Base-by-base conservation (phyloP, 768 basidiomycete species). In the Baorangia bicolor region DNA sequence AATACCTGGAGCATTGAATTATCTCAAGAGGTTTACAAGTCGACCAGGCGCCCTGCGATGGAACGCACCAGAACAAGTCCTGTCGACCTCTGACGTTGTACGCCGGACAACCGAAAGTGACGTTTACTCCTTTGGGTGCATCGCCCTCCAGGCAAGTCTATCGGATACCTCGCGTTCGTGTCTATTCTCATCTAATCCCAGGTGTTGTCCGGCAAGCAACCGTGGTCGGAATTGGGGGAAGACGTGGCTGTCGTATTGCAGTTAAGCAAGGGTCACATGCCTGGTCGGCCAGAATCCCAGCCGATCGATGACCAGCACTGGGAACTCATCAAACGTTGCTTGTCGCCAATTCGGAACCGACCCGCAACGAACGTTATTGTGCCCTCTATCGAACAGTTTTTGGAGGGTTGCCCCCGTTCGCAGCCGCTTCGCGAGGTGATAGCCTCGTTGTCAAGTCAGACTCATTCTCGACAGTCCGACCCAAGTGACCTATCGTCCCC, bases 71-170 rank as follows among this genome's bases (percentile, higher is more conserved):
- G 53, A 53, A n/a, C 53, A 53, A 2, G 16, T 53, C 31, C 5
- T 0, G 18, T 40, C 23, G 6, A 34, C 6, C 8, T 13, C 16
- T 6, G 13, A 25, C n/a, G 3, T 0, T 3, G 28, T 37, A 28
- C 2, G 2, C 20, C 37, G 30, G 37, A 49, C 53, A 25, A 25
- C 53, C 5, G 8, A 40, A 33, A 53, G 28, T 27, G 53, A 53
- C 49, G 11, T 53, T 11, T 53, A 40, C 23, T 53, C 53, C 7
- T 49, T 53, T 33, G 53, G 53, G 12, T 49, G 46, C 6, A 40
- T 53, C 3, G 47, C 30, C 5, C 30, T 39, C 23, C 46, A 49
- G 46, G 53, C 18, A 50, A 30, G 35, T 48, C 16, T 12, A 9
- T 23, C 6, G 2, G 16, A 35, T 10, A 20, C 4, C 5, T 18